Base-by-base conservation (phyloP, 116 monocot genomes). In the Zostera marina region DNA sequence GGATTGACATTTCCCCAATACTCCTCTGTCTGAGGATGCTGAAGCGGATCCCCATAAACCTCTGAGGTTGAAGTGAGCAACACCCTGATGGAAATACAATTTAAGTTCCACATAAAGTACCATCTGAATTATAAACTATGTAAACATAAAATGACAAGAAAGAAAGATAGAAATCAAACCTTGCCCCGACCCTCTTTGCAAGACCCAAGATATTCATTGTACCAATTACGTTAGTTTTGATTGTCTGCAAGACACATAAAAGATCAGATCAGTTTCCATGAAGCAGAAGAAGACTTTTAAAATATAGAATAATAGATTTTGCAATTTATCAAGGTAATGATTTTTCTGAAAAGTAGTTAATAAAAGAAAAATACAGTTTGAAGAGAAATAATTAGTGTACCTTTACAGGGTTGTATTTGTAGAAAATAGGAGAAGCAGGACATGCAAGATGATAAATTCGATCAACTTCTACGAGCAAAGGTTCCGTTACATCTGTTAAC, bases 391-490 rank as follows among this genome's bases (percentile, higher is more conserved):
- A 41, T 32, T 26, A 40, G n/a, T 26, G 39, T 0, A 94, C 94
- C 83, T 94, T 94, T 6, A 94, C 88, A 60, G 94, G 94, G 25
- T 94, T 88, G 75, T 94, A 72, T 54, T 94, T 94, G 68, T 94
- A 94, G 70, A 94, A 94, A 61, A 94, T 88, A 42, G 94, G 94
- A 56, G 94, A 94, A 16, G 94, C 88, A 44, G 94, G 94, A 32
- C 94, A 94, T 64, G 94, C 94, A 68, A 94, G 79, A 73, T 94
- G 94, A 69, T 94, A 94, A 25, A 94, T 94, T 63, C 88, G 94
- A 78, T 94, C 94, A 41, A 94, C 88, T 77, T 94, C 94, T 41
- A 88, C 66, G 9, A 94, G 64, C 66, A 94, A 76, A 5, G 88
- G 74, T 51, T 94, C 79, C 0, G 94, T 88, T 48, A 88, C 79